Conservation (phyloP, 164 flowering plant species). For the Magnolia sinica region DNA sequence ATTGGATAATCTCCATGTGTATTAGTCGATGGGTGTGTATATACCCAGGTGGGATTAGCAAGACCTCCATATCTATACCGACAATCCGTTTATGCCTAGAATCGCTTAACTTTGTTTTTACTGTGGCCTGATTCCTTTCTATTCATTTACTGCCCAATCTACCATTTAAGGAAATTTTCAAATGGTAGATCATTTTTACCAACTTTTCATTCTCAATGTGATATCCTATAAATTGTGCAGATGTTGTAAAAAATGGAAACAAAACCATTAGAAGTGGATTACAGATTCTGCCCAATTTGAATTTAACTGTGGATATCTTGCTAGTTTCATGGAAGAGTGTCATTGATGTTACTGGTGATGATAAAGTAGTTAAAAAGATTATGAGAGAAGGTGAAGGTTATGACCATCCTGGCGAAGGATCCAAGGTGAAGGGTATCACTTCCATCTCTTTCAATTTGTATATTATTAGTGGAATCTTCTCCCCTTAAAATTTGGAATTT, state of each 20-base stretch:
- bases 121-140: background rate
- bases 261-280: slow-evolving; percentile 5
- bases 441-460: background rate
- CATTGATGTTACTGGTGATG: slow-evolving; percentile 36
- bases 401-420: slow-evolving; percentile 46
- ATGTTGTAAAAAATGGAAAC: slow-evolving; percentile 22
- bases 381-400: slow-evolving; percentile 37
- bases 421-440: slow-evolving; percentile 37
- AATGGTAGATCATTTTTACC: background rate
- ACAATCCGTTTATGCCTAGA: too few relatives aligned
- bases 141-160: background rate
- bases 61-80: too few relatives aligned
- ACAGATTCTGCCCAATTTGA: slow-evolving; percentile 20
- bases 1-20: too few relatives aligned
- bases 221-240: slow-evolving; percentile 14
- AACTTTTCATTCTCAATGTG: background rate
- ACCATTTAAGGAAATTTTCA: background rate
- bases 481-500: background rate
- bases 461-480: background rate
- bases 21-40: too few relatives aligned
- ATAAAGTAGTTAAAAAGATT: slow-evolving; percentile 39
- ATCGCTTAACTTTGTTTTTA: too few relatives aligned
- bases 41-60: too few relatives aligned
- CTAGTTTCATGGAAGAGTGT: slow-evolving; percentile 50
- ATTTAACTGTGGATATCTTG: slow-evolving; percentile 32